Percentiles rank a stretch among this genome's conserved stretches.
phyloP scores from a whole-genome alignment of 1,139 yeast species.

The Suhomyces chickasaworum region DNA sequence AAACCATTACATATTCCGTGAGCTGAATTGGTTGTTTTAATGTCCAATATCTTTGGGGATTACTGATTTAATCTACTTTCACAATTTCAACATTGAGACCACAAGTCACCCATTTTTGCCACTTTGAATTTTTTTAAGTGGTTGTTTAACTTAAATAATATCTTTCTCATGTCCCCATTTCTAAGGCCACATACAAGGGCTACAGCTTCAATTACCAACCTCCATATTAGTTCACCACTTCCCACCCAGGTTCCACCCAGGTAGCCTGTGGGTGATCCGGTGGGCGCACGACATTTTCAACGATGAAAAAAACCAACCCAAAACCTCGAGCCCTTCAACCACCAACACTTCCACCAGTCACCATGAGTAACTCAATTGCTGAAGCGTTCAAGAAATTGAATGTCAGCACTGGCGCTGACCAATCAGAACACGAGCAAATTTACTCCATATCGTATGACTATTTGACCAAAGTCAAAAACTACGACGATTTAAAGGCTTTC shows the following conservation, averaged over 20 bases:
- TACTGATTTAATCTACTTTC: too few species aligned
- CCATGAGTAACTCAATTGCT: slow-evolving; percentile 44
- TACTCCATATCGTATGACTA: slow-evolving; percentile 47
- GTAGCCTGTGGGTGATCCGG: neutral
- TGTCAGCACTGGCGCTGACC: slow-evolving; percentile 28
- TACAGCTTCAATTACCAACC: too few species aligned
- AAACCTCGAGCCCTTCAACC: neutral
- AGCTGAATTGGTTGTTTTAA: too few species aligned
- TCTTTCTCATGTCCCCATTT: too few species aligned
- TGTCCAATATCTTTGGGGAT: too few species aligned
- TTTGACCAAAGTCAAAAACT: slow-evolving; percentile 42
- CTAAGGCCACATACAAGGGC: too few species aligned
- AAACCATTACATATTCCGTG: too few species aligned
- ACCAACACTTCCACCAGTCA: neutral
- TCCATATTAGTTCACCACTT: too few species aligned
- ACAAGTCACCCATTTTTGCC: too few species aligned
- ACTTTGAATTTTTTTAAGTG: too few species aligned
- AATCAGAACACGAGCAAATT: slow-evolving; percentile 42
- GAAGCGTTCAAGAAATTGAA: slow-evolving; percentile 48
- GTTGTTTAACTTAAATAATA: too few species aligned
- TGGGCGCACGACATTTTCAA: neutral
- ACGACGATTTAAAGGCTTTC: slow-evolving; percentile 53
- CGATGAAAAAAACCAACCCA: slow-evolving; percentile 1
- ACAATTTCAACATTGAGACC: too few species aligned
- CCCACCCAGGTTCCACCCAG: neutral